Base-by-base conservation (phyloP, 2,329 filamentous ascomycete species). In the Colletotrichum sp. region DNA sequence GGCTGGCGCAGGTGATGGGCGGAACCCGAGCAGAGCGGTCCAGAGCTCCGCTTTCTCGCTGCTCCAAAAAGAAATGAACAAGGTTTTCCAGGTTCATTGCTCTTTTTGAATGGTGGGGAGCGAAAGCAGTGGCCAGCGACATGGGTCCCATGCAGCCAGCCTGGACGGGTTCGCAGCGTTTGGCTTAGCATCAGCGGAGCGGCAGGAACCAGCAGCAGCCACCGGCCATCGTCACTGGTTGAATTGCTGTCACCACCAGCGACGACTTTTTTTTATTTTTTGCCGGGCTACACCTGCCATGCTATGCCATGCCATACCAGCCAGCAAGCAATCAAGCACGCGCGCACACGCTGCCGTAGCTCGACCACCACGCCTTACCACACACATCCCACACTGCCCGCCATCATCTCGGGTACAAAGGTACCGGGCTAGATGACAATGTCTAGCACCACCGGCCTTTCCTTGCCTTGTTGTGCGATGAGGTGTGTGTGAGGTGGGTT, bases 71-170 rank as follows among this genome's bases (percentile, higher is more conserved):
- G 57, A 71, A 74, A 55, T 49, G 65, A 75, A 69, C 75, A 76
- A 71, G 75, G 75, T 75, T 75, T 76, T 71, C 75, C 71, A 75
- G 65, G 66, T 49, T 65, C 74, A 66, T 59, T 69, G 30, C 66
- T 73, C 34, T 28, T 75, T 65, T 60, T 36, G 59, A 75, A 71
- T 39, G 65, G 66, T 76, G 75, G 75, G 36, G 66, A 68, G 44
- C 73, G 44, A 68, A 65, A 59, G 49, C 39, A 73, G 70, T 26
- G 64, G 63, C 64, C 52, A 68, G 44, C 32, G 73, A 76, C 73
- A n/a, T 34, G 73, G 73, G 65, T 67, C 62, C 69, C 72, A 72
- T 75, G 72, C 32, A 72, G 36, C 34, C 52, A 60, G 49, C 39
- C 57, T 65, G 62, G 60, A 21, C 59, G 39, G 57, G 59, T 70